Evolutionary conservation across 1,139 yeast species (phyloP).

Genomic region (Debaryomyces psychrophilus): DNA sequence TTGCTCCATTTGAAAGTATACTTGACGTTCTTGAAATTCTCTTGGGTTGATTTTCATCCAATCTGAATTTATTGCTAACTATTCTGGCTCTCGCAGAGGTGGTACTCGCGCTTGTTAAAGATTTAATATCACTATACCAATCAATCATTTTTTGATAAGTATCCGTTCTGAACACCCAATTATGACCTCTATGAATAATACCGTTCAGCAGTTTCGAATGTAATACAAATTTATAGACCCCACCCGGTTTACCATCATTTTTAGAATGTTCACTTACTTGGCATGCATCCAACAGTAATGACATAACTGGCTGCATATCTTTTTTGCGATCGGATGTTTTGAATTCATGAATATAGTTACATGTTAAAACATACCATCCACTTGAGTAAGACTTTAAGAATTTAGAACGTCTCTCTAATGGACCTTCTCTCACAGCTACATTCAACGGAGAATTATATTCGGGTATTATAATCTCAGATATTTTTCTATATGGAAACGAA

Average conservation of each 20-base stretch:
- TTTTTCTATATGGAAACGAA: constrained; percentile 66
- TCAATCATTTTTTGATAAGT: constrained; percentile 74
- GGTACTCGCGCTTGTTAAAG: constrained; percentile 59
- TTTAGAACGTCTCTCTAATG: constrained; percentile 86
- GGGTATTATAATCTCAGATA: constrained; percentile 64
- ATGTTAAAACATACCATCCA: constrained; percentile 91
- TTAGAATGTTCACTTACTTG: constrained; percentile 80
- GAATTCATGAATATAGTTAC: constrained; percentile 87
- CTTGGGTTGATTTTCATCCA: constrained; percentile 16
- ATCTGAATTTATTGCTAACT: constrained; percentile 23
- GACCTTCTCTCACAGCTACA: constrained; percentile 74
- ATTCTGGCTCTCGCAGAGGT: constrained; percentile 53
- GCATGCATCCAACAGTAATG: constrained; percentile 80
- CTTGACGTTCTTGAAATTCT: constrained; percentile 36
- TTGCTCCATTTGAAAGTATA: constrained; percentile 28
- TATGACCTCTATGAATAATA: constrained; percentile 73
- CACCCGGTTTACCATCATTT: constrained; percentile 61
- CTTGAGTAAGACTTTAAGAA: constrained; percentile 84
- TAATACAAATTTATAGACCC: constrained; percentile 76
- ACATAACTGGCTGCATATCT: constrained; percentile 87
- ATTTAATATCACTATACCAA: constrained; percentile 81
- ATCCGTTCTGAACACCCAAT: constrained; percentile 90
- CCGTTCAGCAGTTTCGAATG: constrained; percentile 73
- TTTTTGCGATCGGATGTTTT: constrained; percentile 79
- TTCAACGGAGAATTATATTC: constrained; percentile 74